Evolutionary conservation across 768 basidiomycete species (phyloP), one percentile per base, ranked within the genome.

Genomic region (Pisolithus orientalis): DNA sequence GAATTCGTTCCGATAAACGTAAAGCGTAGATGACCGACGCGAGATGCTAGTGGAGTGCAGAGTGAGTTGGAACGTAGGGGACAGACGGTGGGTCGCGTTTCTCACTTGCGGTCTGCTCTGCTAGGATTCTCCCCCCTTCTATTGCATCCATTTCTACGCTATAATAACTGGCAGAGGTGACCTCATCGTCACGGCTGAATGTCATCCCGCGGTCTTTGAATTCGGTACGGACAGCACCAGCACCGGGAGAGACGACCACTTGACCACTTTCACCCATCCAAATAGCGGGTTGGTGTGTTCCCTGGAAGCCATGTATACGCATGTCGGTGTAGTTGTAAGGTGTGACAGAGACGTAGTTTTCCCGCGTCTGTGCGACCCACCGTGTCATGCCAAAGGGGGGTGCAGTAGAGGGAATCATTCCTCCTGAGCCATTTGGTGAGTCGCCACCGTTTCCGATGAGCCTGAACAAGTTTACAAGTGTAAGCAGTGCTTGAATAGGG

Each of bases 351-450:
- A 87, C 84, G 54, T 85, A 88, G 67, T 88, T 89, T 51, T 80
- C 71, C 53, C 85, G 78, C 8, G 85, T 90, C 65, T 88, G 86
- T 0, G 88, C 85, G 10, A 87, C 84, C 89, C 90, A 90, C 31
- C 90, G 78, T 0, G 87, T 90, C 87, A 90, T 90, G 5, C 79
- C 89, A 59, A 91, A 92, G 0, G 90, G 90, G 3, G 88, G 87
- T 5, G 80, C 82, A n/a, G 74, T 73, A 7, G 82, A 84, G 0
- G 87, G 86, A 44, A 89, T 87, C 84, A 86, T 88, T 0, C 87
- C 87, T 27, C 87, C 86, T 0, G 83, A 83, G 1, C 77, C 79
- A 57, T 87, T 82, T 1, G 87, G 85, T 0, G 79, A 79, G 54
- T 81, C 78, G 0, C 87, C 87, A 0, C 83, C 84, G 56, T 86